phyloP scores from a whole-genome alignment of 2,329 filamentous ascomycete genomes.

The Arthrobotrys conoides region DNA sequence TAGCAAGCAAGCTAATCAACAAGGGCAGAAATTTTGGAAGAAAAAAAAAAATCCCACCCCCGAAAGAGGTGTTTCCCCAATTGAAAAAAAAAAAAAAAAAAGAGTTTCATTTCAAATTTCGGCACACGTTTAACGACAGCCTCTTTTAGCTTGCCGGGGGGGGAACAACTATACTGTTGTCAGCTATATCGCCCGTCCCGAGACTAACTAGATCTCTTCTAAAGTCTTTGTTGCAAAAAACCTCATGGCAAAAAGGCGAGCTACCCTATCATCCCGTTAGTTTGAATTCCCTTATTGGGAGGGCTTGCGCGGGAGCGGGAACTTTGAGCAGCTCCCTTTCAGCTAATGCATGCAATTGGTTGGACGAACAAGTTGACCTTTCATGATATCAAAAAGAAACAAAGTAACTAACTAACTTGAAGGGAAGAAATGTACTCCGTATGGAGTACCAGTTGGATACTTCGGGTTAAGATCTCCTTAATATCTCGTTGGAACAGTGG shows the following conservation, averaged over 20 bases:
- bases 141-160: neutral
- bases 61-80: conserved; percentile 3
- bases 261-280: conserved; percentile 51
- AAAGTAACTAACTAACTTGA: too few relatives aligned
- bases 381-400: conserved; percentile 27
- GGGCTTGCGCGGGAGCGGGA: conserved; percentile 56
- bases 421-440: neutral
- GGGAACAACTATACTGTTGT: conserved; percentile 1
- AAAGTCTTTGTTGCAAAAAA: conserved; percentile 6
- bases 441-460: conserved; percentile 6
- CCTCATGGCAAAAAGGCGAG: conserved; percentile 49
- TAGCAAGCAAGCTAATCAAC: conserved; percentile 11
- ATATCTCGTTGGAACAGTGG: conserved; percentile 3
- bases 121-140: conserved; percentile 42
- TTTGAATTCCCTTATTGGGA: conserved; percentile 28
- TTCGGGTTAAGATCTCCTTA: conserved; percentile 49
- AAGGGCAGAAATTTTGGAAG: neutral
- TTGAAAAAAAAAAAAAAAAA: conserved; percentile 4
- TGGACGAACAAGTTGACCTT: conserved; percentile 27
- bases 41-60: conserved; percentile 15
- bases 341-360: conserved; percentile 48
- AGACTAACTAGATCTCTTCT: conserved; percentile 7
- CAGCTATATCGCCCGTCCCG: conserved; percentile 11
- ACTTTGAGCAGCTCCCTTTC: conserved; percentile 34
- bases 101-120: conserved; percentile 40